Percentiles rank a stretch among this genome's conserved stretches.
phyloP scores from a whole-genome alignment of 2,329 filamentous ascomycete species.

The Aquanectria penicillioides region DNA sequence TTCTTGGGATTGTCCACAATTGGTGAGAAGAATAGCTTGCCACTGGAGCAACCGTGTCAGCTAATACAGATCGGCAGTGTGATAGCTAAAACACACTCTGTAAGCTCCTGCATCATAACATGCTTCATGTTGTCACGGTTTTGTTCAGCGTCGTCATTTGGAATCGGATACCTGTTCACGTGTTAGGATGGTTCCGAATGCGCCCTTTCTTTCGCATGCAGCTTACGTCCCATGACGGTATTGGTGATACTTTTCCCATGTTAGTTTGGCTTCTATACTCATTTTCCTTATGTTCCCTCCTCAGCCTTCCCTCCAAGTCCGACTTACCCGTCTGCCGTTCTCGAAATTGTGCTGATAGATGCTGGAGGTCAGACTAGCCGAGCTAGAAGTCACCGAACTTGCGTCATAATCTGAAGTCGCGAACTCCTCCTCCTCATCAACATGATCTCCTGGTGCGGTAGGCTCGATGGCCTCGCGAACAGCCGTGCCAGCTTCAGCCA shows the following conservation, averaged over 20 bases:
- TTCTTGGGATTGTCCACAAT: constrained; percentile 27
- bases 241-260: constrained; percentile 27
- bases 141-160: constrained; percentile 40
- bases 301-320: rapidly evolving
- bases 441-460: constrained; percentile 5
- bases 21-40: constrained; percentile 33
- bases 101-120: constrained; percentile 44
- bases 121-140: constrained; percentile 44
- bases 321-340: constrained; percentile 36
- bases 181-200: constrained; percentile 22
- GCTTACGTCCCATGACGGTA: constrained; percentile 36
- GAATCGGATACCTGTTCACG: constrained; percentile 35
- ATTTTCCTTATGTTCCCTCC: no score
- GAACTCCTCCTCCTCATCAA: constrained; percentile 33
- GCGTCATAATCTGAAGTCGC: constrained; percentile 34
- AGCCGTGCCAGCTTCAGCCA: constrained; percentile 10
- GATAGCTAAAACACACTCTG: constrained; percentile 20
- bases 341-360: constrained; percentile 38
- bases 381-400: constrained; percentile 22
- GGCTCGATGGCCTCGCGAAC: constrained; percentile 23
- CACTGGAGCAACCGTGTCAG: constrained; percentile 6
- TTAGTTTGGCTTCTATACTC: background rate
- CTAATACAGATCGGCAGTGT: background rate
- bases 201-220: rapidly evolving
- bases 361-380: constrained; percentile 34